Percentiles rank a stretch among this genome's conserved stretches.
Evolutionary conservation across 1,284 basidiomycete species (phyloP).

Genomic region (Papiliotrema fonsecae): DNA sequence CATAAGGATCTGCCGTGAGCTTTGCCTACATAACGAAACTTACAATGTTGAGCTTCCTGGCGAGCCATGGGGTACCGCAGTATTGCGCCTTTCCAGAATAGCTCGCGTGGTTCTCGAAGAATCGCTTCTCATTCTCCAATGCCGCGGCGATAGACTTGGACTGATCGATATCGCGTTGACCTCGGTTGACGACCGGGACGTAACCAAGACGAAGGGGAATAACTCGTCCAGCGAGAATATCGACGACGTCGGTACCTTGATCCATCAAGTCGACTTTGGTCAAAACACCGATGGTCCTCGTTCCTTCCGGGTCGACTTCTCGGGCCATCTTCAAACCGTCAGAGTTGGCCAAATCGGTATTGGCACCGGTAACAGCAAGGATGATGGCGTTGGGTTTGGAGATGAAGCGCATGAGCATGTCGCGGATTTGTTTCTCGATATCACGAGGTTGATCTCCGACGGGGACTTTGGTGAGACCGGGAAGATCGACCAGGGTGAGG

Average conservation of each 20-base stretch:
- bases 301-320: conserved; percentile 92
- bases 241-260: conserved; percentile 92
- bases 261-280: conserved; percentile 99
- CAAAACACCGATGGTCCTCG: conserved; percentile 92
- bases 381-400: conserved; percentile 77
- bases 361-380: conserved; percentile 92
- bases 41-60: conserved; percentile 92
- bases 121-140: conserved; percentile 81
- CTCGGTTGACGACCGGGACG: conserved; percentile 94
- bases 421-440: conserved; percentile 95
- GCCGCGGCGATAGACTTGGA: conserved; percentile 78
- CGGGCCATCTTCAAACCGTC: conserved; percentile 94
- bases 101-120: conserved; percentile 87
- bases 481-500: conserved; percentile 92
- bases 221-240: conserved; percentile 91
- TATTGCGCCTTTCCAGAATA: conserved; percentile 92
- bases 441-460: conserved; percentile 97
- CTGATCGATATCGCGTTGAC: conserved; percentile 90
- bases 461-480: conserved; percentile 88
- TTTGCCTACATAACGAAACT: conserved; percentile 16
- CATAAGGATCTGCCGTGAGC: conserved; percentile 74
- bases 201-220: conserved; percentile 94
- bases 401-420: conserved; percentile 96
- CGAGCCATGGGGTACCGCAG: conserved; percentile 96
- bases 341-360: conserved; percentile 96